These are phyloP conservation scores for Lathyrus sativus DNA, from an alignment of 306 rosid genomes.

Conservation along the genomic window DNA sequence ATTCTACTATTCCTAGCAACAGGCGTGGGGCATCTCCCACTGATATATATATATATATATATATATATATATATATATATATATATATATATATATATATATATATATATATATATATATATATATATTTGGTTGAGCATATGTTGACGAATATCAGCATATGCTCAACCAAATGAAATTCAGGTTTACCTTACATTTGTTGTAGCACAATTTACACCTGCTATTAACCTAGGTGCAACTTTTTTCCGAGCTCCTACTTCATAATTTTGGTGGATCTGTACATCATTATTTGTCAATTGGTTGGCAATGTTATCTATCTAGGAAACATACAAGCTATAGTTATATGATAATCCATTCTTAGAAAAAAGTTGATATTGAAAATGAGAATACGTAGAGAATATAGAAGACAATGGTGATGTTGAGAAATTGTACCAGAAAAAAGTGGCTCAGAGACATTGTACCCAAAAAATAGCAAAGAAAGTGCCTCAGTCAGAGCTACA, in stretches of 20 bases:
- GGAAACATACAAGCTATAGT: slow-evolving; percentile 5
- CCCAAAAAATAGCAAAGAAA: too few species aligned
- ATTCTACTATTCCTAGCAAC: slow-evolving; percentile 29
- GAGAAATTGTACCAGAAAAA: background rate
- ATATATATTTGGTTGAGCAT: too few species aligned
- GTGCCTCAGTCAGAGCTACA: too few species aligned
- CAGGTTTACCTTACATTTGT: slow-evolving; percentile 36
- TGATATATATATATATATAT: slow-evolving; percentile 13
- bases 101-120: too few species aligned
- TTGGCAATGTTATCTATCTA: slow-evolving; percentile 1
- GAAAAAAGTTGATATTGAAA: background rate
- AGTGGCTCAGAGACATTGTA: too few species aligned
- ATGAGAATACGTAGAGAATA: background rate
- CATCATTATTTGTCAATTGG: slow-evolving; percentile 16
- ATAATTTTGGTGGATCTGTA: slow-evolving; percentile 31
- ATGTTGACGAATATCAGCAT: too few species aligned
- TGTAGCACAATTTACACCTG: slow-evolving; percentile 17
- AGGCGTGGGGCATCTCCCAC: slow-evolving; percentile 13
- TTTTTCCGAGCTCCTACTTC: background rate
- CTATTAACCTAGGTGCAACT: slow-evolving; percentile 29
- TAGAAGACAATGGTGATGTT: slow-evolving; percentile 1
- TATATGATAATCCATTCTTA: slow-evolving; percentile 6
- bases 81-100: too few species aligned
- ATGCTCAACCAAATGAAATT: background rate
- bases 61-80: too few species aligned